phyloP scores from a whole-genome alignment of 305 asterid genomes.

The Solanum hybrid region DNA sequence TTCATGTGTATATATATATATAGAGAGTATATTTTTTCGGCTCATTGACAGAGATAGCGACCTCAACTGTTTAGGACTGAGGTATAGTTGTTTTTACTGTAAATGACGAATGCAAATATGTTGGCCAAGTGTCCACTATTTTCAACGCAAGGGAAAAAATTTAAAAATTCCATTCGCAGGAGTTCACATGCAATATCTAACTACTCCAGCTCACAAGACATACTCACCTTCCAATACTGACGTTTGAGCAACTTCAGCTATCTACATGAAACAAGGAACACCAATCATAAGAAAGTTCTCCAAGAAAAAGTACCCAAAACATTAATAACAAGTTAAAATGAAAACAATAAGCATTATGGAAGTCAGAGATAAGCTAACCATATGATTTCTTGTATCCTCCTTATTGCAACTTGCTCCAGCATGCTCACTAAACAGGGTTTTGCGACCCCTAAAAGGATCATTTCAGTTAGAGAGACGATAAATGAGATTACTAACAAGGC shows the following conservation, averaged over 20 bases:
- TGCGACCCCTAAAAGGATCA: slow-evolving; percentile 18
- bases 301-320: background rate
- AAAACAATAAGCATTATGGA: background rate
- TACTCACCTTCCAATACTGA: slow-evolving; percentile 55
- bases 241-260: slow-evolving; percentile 25
- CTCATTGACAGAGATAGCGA: background rate
- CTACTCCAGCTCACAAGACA: background rate
- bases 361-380: slow-evolving; percentile 9
- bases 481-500: background rate
- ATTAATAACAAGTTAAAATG: background rate
- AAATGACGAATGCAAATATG: background rate
- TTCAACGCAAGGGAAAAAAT: background rate
- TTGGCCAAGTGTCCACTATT: background rate
- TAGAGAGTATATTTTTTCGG: background rate
- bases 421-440: slow-evolving; percentile 32
- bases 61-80: background rate
- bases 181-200: background rate
- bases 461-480: background rate
- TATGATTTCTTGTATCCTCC: slow-evolving; percentile 35
- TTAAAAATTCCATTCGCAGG: background rate
- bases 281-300: background rate
- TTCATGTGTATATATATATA: background rate
- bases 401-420: slow-evolving; percentile 31
- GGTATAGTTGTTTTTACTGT: background rate
- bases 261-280: slow-evolving; percentile 33